Conservation (phyloP, 1,139 yeast species). For the Scheffersomyces illinoinensis region DNA sequence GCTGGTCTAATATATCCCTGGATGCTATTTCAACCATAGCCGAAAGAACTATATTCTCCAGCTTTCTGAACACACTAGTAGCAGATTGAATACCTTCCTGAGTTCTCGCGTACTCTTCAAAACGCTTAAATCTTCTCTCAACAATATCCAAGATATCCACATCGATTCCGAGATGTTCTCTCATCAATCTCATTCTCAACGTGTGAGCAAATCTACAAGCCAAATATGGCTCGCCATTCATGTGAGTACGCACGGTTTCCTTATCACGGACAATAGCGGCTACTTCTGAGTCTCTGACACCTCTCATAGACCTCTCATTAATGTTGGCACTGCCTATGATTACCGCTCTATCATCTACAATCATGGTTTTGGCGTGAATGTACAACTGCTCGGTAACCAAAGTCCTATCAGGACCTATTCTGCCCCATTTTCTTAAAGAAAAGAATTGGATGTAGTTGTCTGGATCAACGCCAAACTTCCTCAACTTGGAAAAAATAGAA, state of each 20-base stretch:
- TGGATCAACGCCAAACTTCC: constrained; percentile 80
- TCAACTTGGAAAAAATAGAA: constrained; percentile 84
- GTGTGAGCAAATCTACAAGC: constrained; percentile 92
- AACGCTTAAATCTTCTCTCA: constrained; percentile 68
- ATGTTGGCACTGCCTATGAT: constrained; percentile 96
- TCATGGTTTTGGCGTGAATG: constrained; percentile 88
- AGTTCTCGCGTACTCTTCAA: constrained; percentile 56
- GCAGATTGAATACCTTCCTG: constrained; percentile 44
- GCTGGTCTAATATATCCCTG: constrained; percentile 57
- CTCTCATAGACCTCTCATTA: constrained; percentile 94
- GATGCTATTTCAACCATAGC: constrained; percentile 77
- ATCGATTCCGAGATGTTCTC: constrained; percentile 94
- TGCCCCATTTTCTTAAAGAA: constrained; percentile 94
- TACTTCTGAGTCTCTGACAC: constrained; percentile 90
- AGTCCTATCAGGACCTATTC: constrained; percentile 73
- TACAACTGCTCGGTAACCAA: constrained; percentile 90
- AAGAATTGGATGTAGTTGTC: constrained; percentile 89
- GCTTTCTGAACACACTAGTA: constrained; percentile 37
- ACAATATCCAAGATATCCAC: constrained; percentile 85
- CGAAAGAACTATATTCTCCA: constrained; percentile 43
- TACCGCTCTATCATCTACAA: constrained; percentile 92
- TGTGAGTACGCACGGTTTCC: constrained; percentile 66
- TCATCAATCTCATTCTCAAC: constrained; percentile 85
- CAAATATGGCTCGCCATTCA: constrained; percentile 79
- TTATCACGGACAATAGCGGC: constrained; percentile 87